Conservation (phyloP, 768 basidiomycete genomes). For the Podaxis mareebaensis region DNA sequence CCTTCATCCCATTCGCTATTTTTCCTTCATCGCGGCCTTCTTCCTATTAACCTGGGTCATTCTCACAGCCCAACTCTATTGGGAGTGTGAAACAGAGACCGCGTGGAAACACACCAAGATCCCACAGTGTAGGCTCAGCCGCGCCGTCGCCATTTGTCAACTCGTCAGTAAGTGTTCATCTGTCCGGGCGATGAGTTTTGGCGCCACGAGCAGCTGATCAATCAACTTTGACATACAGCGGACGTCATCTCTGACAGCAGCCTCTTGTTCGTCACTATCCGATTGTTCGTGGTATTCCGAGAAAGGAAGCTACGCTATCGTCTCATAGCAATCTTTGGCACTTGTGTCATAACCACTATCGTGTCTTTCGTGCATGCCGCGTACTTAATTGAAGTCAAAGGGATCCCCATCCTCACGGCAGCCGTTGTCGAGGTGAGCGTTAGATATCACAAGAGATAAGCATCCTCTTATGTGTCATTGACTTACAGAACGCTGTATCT, state of each 20-base stretch:
- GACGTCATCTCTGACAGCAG: slow-evolving; percentile 46
- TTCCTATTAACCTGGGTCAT: slow-evolving; percentile 31
- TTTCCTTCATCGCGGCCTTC: slow-evolving; percentile 27
- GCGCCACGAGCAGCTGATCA: background rate
- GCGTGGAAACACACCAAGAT: background rate
- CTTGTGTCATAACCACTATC: slow-evolving; percentile 50
- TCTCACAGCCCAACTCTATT: slow-evolving; percentile 44
- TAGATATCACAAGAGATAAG: background rate
- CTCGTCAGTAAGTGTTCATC: slow-evolving; percentile 5
- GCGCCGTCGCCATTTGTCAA: slow-evolving; percentile 1
- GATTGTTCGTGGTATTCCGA: slow-evolving; percentile 42
- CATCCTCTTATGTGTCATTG: background rate
- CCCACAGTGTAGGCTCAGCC: slow-evolving; percentile 1
- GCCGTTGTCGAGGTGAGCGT: slow-evolving; percentile 44
- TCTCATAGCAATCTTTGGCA: slow-evolving; percentile 52
- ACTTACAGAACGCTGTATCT: slow-evolving; percentile 31
- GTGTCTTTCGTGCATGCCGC: slow-evolving; percentile 48
- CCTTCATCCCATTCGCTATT: background rate
- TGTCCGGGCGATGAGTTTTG: background rate
- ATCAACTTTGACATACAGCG: slow-evolving; percentile 30
- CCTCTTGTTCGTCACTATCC: slow-evolving; percentile 45
- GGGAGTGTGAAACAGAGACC: slow-evolving; percentile 39
- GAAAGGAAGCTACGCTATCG: slow-evolving; percentile 38
- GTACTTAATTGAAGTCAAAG: slow-evolving; percentile 35
- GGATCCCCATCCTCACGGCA: slow-evolving; percentile 32